phyloP scores from a whole-genome alignment of 139 green algal species.

The Limnomonas spitsbergensis region DNA sequence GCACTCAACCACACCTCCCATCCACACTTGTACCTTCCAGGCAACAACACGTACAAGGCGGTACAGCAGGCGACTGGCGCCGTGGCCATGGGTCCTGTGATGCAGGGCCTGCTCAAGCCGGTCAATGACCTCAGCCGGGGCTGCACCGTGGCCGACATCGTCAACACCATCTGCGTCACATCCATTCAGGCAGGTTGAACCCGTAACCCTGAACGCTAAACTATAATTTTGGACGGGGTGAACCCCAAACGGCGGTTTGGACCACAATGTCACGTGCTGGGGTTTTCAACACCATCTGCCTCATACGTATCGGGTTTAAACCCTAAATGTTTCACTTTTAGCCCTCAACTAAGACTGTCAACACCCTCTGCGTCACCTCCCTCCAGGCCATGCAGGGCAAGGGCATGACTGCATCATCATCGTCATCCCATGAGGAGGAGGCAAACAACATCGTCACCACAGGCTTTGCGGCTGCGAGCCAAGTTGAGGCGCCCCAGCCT shows the following conservation, averaged over 20 bases:
- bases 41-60: conserved; percentile 88
- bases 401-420: no score
- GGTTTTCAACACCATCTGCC: no score
- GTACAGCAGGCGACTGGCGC: conserved; percentile 70
- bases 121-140: conserved; percentile 89
- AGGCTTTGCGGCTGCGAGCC: no score
- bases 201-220: neutral
- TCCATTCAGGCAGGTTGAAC: conserved; percentile 61
- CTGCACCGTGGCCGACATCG: conserved; percentile 87
- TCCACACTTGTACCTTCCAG: neutral
- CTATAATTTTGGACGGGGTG: no score
- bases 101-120: conserved; percentile 81
- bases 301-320: no score
- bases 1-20: neutral
- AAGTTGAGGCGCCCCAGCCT: no score
- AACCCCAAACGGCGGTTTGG: no score
- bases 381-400: neutral
- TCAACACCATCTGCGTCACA: conserved; percentile 87
- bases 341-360: no score
- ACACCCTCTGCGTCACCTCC: neutral
- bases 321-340: neutral
- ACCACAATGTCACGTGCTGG: no score
- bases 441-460: no score
- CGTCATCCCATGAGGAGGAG: no score
- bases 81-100: conserved; percentile 83